A percentile compares a stretch with the other conserved stretches of the same genome.
Evolutionary conservation across 2,329 filamentous ascomycete genomes (phyloP).

Genomic region (Mycosphaerelloides madeirae): DNA sequence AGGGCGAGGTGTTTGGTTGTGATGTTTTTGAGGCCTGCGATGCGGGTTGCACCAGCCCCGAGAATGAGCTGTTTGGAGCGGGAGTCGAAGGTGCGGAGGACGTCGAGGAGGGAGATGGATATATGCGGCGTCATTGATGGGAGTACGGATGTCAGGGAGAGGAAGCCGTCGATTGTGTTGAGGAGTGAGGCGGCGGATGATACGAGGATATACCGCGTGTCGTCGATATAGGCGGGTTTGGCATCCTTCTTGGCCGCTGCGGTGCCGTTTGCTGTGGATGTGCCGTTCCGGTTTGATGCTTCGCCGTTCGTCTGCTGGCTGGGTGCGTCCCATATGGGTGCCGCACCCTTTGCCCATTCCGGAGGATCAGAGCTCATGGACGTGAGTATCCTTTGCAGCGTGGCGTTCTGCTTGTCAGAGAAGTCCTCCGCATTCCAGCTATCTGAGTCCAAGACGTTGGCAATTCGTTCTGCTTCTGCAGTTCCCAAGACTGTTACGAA

Average conservation of each 20-base stretch:
- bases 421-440: slow-evolving; percentile 78
- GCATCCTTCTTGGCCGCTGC: slow-evolving; percentile 15
- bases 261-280: slow-evolving; percentile 9
- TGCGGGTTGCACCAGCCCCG: slow-evolving; percentile 83
- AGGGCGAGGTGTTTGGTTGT: slow-evolving; percentile 92
- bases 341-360: slow-evolving; percentile 57
- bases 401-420: slow-evolving; percentile 53
- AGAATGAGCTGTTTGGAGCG: slow-evolving; percentile 94
- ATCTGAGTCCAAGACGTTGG: slow-evolving; percentile 73
- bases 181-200: slow-evolving; percentile 78
- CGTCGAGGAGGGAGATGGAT: slow-evolving; percentile 72
- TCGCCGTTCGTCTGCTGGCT: slow-evolving; percentile 29
- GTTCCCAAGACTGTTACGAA: slow-evolving; percentile 71
- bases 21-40: slow-evolving; percentile 90
- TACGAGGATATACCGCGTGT: slow-evolving; percentile 79
- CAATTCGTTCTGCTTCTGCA: slow-evolving; percentile 67
- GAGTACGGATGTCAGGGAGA: slow-evolving; percentile 77
- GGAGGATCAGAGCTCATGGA: slow-evolving; percentile 66
- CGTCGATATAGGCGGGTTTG: slow-evolving; percentile 66
- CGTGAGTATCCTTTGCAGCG: slow-evolving; percentile 62
- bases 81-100: slow-evolving; percentile 90
- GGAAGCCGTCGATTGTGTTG: slow-evolving; percentile 72
- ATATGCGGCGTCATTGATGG: slow-evolving; percentile 86
- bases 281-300: slow-evolving; percentile 3
- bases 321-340: slow-evolving; percentile 48